phyloP scores from a whole-genome alignment of 306 rosid species.

The Vachellia pachyceras region DNA sequence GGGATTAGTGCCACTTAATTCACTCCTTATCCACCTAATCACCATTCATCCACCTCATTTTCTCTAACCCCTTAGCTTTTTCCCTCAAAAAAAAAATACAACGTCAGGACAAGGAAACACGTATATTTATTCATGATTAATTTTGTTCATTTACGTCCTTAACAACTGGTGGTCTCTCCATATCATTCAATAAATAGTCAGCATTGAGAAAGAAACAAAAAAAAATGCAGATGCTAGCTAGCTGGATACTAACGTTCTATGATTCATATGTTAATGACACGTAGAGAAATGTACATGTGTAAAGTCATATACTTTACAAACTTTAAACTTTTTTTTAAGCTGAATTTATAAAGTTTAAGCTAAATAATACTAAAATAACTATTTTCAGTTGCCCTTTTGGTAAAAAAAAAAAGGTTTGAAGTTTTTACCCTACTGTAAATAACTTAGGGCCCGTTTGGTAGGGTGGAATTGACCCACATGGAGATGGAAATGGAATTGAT shows the following conservation, averaged over 20 bases:
- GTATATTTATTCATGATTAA: too few relatives aligned
- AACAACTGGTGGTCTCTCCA: too few relatives aligned
- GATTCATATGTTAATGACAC: slow-evolving; percentile 10
- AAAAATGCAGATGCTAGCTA: slow-evolving; percentile 15
- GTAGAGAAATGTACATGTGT: background rate
- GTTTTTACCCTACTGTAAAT: too few relatives aligned
- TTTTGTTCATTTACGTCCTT: background rate
- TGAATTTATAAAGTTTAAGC: too few relatives aligned
- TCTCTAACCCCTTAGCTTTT: too few relatives aligned
- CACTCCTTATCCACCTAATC: slow-evolving; percentile 45
- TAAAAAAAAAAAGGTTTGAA: too few relatives aligned
- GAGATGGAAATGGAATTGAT: too few relatives aligned
- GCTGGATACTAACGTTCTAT: slow-evolving; percentile 32
- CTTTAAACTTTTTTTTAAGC: too few relatives aligned
- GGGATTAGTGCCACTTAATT: slow-evolving; percentile 59
- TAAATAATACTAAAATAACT: background rate
- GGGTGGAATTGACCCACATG: too few relatives aligned
- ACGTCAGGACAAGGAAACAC: too few relatives aligned
- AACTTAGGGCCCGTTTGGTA: too few relatives aligned
- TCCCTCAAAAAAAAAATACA: too few relatives aligned
- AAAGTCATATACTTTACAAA: background rate
- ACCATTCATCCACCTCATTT: background rate
- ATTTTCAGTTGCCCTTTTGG: background rate
- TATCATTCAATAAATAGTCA: slow-evolving; percentile 43
- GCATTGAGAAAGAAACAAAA: slow-evolving; percentile 33